These are phyloP conservation scores for Aspergillus wentii DNA, from an alignment of 495 filamentous ascomycete genomes.

Conservation along the genomic window DNA sequence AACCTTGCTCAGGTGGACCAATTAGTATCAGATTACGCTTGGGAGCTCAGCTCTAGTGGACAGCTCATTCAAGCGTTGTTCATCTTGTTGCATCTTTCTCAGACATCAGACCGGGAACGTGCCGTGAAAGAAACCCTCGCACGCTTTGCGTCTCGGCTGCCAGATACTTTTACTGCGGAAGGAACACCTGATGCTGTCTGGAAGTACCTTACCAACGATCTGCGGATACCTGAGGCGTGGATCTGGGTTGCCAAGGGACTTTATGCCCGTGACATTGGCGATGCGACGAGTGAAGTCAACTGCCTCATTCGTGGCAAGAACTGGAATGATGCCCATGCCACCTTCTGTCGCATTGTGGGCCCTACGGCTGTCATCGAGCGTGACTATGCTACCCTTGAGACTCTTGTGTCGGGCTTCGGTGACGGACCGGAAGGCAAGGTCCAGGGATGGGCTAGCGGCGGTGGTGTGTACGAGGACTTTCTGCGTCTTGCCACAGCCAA, in stretches of 20 bases:
- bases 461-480: slow-evolving; percentile 79
- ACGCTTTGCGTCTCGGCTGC: slow-evolving; percentile 41
- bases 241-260: slow-evolving; percentile 85
- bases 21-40: slow-evolving; percentile 64
- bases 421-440: slow-evolving; percentile 44
- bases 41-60: slow-evolving; percentile 61
- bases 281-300: slow-evolving; percentile 62
- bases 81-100: slow-evolving; percentile 71
- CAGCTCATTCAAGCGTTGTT: slow-evolving; percentile 68
- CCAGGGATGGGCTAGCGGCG: slow-evolving; percentile 67
- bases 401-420: slow-evolving; percentile 62
- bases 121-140: slow-evolving; percentile 67
- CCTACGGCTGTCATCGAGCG: slow-evolving; percentile 73
- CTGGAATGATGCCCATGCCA: slow-evolving; percentile 76
- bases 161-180: slow-evolving; percentile 53
- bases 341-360: slow-evolving; percentile 71
- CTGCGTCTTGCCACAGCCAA: slow-evolving; percentile 50
- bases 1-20: slow-evolving; percentile 51
- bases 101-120: slow-evolving; percentile 54
- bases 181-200: slow-evolving; percentile 41
- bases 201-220: slow-evolving; percentile 50
- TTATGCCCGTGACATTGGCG: slow-evolving; percentile 63
- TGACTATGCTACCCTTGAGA: slow-evolving; percentile 60
- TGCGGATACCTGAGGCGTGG: slow-evolving; percentile 69
- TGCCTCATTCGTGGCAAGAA: slow-evolving; percentile 71